Evolutionary conservation across 2,329 filamentous ascomycete genomes (phyloP).

Genomic region (Fusarium temperatum): DNA sequence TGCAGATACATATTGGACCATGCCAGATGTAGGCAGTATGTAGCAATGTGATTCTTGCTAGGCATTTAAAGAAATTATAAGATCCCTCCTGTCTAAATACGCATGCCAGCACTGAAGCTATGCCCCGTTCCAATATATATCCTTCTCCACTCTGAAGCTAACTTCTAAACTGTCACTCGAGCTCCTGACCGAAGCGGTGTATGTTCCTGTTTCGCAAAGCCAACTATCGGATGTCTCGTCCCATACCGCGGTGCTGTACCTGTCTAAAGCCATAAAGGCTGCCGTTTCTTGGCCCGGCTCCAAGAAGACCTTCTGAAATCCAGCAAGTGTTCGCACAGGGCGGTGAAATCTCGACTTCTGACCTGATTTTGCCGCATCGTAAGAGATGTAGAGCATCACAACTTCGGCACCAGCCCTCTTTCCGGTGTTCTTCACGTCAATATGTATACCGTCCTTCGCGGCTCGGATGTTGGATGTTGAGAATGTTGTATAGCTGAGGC

Average conservation of each 20-base stretch:
- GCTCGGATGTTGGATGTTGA: neutral
- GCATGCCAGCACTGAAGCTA: neutral
- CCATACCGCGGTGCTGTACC: slow-evolving; percentile 13
- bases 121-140: slow-evolving; percentile 7
- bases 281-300: neutral
- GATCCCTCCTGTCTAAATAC: neutral
- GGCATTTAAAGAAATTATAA: accelerated
- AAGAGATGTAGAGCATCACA: slow-evolving; percentile 8
- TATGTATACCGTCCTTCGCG: neutral
- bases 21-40: neutral
- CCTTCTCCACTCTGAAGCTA: neutral
- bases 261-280: neutral
- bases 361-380: neutral
- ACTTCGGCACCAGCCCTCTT: slow-evolving; percentile 4
- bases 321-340: neutral
- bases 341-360: slow-evolving; percentile 9
- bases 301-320: slow-evolving; percentile 1
- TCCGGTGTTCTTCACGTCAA: slow-evolving; percentile 5
- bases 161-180: neutral
- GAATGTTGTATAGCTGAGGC: slow-evolving; percentile 21
- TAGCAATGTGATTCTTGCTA: accelerated
- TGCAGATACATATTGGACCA: neutral
- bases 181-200: neutral
- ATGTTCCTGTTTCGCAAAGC: slow-evolving; percentile 8
- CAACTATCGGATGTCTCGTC: neutral